Evolutionary conservation across 192 early-diverging fungal species (phyloP), one percentile per base, ranked within the genome.

Genomic region (Backusella sp.): DNA sequence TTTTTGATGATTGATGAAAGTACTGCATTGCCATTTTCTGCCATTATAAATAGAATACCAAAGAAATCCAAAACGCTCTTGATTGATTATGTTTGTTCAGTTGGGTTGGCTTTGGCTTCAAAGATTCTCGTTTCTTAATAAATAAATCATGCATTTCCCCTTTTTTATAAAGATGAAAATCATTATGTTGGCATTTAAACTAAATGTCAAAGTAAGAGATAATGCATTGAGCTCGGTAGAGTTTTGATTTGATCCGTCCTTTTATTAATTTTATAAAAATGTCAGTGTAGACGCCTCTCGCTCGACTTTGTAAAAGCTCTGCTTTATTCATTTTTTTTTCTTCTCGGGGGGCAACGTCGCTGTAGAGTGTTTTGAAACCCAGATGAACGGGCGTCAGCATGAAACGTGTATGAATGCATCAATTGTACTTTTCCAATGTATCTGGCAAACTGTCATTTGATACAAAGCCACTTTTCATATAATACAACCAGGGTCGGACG

Each of bases 41-140:
- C 42, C 17, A 44, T 71, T 44, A 71, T 30, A 7, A 30, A 42
- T 49, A 42, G 39, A 15, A 1, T 28, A 15, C 23, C 41, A 12
- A 44, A 28, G 17, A 30, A 36, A 4, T 30, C 28, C 8, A 49
- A 71, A 6, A 28, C 46, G 0, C 7, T 21, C 4, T 30, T 71
- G 7, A 71, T 19, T 11, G 42, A 71, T 44, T 71, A 71, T 71
- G 6, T 71, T 26, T 71, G 70, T 71, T 44, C 70, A 19, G 42
- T 71, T 28, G 70, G 70, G 2, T 49, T 49, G 7, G 39, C 34
- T 6, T 71, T 71, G 14, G 70, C 70, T 62, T 62, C 56, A 26
- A 26, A 23, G 8, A 62, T 62, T 62, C 56, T 62, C 12, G 26
- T 62, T 28, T 62, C 56, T 62, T 62, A 14, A 49, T 44, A 49